Evolutionary conservation across 1,139 yeast species (phyloP), one percentile per base, ranked within the genome.

Genomic region (Waltiozyma sp.): DNA sequence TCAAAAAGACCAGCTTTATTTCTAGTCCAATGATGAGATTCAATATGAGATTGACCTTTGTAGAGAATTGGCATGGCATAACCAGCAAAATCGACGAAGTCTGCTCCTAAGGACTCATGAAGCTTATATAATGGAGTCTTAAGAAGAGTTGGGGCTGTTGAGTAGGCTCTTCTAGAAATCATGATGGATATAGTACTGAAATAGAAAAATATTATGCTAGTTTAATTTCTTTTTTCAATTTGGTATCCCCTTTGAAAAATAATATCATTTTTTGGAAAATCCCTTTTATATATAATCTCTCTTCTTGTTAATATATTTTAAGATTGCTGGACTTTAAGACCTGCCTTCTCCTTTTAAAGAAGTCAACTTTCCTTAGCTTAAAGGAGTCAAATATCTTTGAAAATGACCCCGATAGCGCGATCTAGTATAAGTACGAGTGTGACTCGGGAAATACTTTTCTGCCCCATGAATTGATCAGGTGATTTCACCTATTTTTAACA

Each of bases 61-160:
- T 89, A 91, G 40, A 87, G 65, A 13, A 91, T 89, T 2, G 98
- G 98, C 97, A 91, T 89, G 42, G 81, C 77, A 59, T 75, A 91
- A 16, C 96, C 96, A 24, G 97, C 97, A 64, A 86, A 91, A 38
- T 91, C 94, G 3, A 88, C 97, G 82, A 91, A 81, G 48, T 85
- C 88, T 14, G 89, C 98, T 6, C 89, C 91, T 41, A 78, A 68
- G 47, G 75, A 74, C 34, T 82, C 67, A 60, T 91, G 97, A 37
- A 88, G 72, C 49, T 82, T 88, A 59, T 82, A 76, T 41, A 91
- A 71, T 5, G 97, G 94, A 1, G 98, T 91, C 57, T 76, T 81
- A 47, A 61, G 62, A 42, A 70, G 53, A 26, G 45, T 43, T 6
- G 48, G 43, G n/a, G 58, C 52, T 15, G 60, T 55, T 28, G 64